Conservation (phyloP, 2,329 filamentous ascomycete genomes). For the Fusarium chaquense region DNA sequence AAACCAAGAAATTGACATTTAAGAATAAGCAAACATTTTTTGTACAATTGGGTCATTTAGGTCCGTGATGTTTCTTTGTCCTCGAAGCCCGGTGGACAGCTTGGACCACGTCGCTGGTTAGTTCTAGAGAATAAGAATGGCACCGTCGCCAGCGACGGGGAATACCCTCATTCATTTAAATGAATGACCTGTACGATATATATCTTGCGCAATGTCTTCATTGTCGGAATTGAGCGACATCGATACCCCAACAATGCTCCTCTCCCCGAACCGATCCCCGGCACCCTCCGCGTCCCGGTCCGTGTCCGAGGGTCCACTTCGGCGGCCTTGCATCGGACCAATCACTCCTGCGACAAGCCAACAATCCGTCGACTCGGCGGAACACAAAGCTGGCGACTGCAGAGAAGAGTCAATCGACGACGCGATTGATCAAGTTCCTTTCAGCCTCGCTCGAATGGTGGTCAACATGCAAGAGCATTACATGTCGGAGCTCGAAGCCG, state of each 20-base stretch:
- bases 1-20: slow-evolving; percentile 25
- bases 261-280: slow-evolving; percentile 33
- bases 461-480: slow-evolving; percentile 45
- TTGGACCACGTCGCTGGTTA: not conserved
- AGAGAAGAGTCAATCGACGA: not conserved
- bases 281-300: slow-evolving; percentile 25
- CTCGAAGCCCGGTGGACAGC: not conserved
- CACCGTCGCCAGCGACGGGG: not conserved
- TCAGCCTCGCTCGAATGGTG: slow-evolving; percentile 22
- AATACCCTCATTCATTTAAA: not conserved
- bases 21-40: not conserved
- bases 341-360: not conserved
- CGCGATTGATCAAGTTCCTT: slow-evolving; percentile 8
- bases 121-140: not conserved
- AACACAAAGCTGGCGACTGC: fast-evolving
- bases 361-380: not conserved
- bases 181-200: not conserved
- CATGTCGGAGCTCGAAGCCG: slow-evolving; percentile 24
- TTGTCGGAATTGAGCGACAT: not conserved
- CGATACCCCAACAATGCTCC: slow-evolving; percentile 3
- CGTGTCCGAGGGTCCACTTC: slow-evolving; percentile 26
- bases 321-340: not conserved
- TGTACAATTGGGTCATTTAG: not conserved
- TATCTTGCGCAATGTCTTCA: not conserved
- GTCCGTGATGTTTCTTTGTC: slow-evolving; percentile 20